Base-by-base conservation (phyloP, 805 yeast species). In the Metschnikowia lunata region DNA sequence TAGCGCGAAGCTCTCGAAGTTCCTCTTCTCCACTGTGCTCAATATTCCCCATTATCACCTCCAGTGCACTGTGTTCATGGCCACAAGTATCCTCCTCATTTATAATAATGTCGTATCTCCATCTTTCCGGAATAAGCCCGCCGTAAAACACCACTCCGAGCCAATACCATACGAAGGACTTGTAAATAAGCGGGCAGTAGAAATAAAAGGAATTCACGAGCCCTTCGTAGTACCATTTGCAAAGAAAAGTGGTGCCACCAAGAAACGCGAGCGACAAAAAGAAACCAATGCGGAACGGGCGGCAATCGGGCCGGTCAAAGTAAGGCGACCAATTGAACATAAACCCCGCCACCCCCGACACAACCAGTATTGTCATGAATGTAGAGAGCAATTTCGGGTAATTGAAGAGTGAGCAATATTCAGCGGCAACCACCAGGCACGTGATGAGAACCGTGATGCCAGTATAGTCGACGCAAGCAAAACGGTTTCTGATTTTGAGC, bases 381-480 rank as follows among this genome's bases (percentile, higher is more conserved):
- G 71, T 47, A 9, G 56, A 59, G 35, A 64, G 57, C 3, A 72
- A 55, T 48, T 77, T 76, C 5, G 83, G 82, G 54, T 77, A 77
- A 52, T 83, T 72, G 59, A 79, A 82, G 41, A 91, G 74, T 1
- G 90, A 75, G 14, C 87, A 78, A 62, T 87, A 89, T 63, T 91
- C 96, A 0, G 91, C 83, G 4, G 96, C 80, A 36, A 93, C 69
- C 37, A 93, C 85, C 2, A 96, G 86, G 12, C 95, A 91, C 0
- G 96, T 85, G 55, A 91, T 90, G 51, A 93, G 69, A 11, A 89
- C 76, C 0, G 97, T 88, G 53, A 91, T 91, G 2, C 99, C 99
- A 7, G 95, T 84, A 64, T 91, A 91, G 67, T 91, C 99, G 35
- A 90, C 80, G 63, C 99, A 93, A 0, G 97, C 97, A 66, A 86